These are phyloP conservation scores for Chlorella sp. DNA, from an alignment of 139 green algal species.

Conservation along the genomic window DNA sequence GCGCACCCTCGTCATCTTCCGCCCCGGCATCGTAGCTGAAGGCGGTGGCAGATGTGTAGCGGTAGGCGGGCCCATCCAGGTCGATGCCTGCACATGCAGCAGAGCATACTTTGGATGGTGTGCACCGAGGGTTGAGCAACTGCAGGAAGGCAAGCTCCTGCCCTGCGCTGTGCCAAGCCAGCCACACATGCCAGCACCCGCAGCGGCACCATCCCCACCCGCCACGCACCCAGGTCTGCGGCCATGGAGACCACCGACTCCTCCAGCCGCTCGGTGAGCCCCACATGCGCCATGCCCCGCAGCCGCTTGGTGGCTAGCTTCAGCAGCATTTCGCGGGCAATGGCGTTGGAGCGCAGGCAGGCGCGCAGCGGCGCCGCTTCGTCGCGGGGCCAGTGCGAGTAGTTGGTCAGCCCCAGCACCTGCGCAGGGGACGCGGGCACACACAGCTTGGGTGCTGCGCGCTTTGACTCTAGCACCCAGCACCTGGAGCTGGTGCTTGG, in stretches of 20 bases:
- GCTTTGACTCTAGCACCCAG: too few relatives aligned
- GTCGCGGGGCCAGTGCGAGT: slow-evolving; percentile 69
- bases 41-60: slow-evolving; percentile 6
- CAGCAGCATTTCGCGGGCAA: slow-evolving; percentile 37
- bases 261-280: slow-evolving; percentile 69
- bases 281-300: slow-evolving; percentile 70
- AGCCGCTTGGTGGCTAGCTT: slow-evolving; percentile 56
- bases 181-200: background rate
- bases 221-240: slow-evolving; percentile 35
- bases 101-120: too few relatives aligned
- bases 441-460: too few relatives aligned
- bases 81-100: slow-evolving; percentile 26
- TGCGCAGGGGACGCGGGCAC: slow-evolving; percentile 45
- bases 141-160: background rate
- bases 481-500: too few relatives aligned
- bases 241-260: slow-evolving; percentile 62
- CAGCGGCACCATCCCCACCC: background rate
- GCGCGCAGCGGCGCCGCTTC: slow-evolving; percentile 56
- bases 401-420: slow-evolving; percentile 89
- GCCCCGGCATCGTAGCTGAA: slow-evolving; percentile 26
- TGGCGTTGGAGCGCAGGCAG: slow-evolving; percentile 50
- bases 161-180: background rate
- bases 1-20: background rate
- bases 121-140: slow-evolving; percentile 10
- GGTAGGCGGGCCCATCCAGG: slow-evolving; percentile 51